These are phyloP conservation scores for Pouteria glomerata DNA, from an alignment of 148 eudicot species.

Conservation along the genomic window DNA sequence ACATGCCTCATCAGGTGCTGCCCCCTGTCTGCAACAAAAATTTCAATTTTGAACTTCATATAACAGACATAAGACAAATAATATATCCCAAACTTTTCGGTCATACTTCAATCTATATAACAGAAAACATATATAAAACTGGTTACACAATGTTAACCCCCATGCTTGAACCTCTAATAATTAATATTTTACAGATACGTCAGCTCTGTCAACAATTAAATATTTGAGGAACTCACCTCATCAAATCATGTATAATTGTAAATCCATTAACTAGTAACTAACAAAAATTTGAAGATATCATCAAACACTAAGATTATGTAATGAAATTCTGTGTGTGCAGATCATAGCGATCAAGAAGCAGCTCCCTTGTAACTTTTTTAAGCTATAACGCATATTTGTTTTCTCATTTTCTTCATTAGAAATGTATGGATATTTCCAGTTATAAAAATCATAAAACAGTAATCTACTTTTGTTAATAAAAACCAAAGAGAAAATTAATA, in stretches of 20 bases:
- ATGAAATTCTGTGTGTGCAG: too few species aligned
- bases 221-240: background rate
- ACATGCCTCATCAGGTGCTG: constrained; percentile 86
- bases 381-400: background rate
- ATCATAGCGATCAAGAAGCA: background rate
- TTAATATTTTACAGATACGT: background rate
- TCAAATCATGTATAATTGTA: background rate
- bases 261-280: too few species aligned
- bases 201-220: background rate
- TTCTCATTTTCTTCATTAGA: background rate
- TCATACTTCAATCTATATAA: background rate
- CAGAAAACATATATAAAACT: background rate
- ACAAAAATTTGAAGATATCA: too few species aligned
- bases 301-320: too few species aligned
- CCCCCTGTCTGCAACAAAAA: constrained; percentile 72
- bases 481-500: background rate
- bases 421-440: background rate
- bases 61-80: constrained; percentile 4
- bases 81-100: background rate
- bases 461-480: background rate
- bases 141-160: background rate
- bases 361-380: background rate
- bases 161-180: background rate
- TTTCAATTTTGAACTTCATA: background rate
- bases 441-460: background rate